These are phyloP conservation scores for Colletotrichum lentis DNA, from an alignment of 2,329 filamentous ascomycete species.

Conservation along the genomic window DNA sequence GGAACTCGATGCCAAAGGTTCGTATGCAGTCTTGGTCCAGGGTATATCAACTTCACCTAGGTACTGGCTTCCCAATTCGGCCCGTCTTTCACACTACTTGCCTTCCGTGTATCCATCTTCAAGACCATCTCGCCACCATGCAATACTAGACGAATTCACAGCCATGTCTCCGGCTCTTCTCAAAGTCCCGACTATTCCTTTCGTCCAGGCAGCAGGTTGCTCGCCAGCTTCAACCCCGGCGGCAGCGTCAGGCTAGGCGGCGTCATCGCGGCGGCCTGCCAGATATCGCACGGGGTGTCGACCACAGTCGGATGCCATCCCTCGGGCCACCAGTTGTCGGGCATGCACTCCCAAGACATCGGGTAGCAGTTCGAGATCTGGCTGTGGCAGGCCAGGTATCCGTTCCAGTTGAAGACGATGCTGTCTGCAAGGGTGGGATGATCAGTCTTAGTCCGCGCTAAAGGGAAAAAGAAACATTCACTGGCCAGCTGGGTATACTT, in stretches of 20 bases:
- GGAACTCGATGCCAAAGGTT: not conserved
- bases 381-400: conserved; percentile 25
- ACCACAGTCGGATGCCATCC: conserved; percentile 13
- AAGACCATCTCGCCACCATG: conserved; percentile 2
- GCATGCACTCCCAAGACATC: conserved; percentile 20
- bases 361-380: conserved; percentile 23
- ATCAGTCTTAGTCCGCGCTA: not conserved
- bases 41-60: not conserved
- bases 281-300: conserved; percentile 22
- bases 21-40: not conserved
- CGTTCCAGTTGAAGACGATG: conserved; percentile 30
- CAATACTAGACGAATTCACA: not conserved
- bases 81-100: not conserved
- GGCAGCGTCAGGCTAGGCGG: not conserved
- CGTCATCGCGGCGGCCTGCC: conserved; percentile 2
- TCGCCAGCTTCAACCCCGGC: not conserved
- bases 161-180: not conserved
- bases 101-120: not conserved
- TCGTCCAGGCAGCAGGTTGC: not conserved
- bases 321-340: conserved; percentile 26
- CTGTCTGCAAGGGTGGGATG: not conserved
- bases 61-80: not conserved
- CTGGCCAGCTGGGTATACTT: not conserved
- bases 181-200: not conserved
- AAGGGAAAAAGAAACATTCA: too few species aligned